Base-by-base conservation (phyloP, 2,329 filamentous ascomycete genomes). In the Penicillium sp. region DNA sequence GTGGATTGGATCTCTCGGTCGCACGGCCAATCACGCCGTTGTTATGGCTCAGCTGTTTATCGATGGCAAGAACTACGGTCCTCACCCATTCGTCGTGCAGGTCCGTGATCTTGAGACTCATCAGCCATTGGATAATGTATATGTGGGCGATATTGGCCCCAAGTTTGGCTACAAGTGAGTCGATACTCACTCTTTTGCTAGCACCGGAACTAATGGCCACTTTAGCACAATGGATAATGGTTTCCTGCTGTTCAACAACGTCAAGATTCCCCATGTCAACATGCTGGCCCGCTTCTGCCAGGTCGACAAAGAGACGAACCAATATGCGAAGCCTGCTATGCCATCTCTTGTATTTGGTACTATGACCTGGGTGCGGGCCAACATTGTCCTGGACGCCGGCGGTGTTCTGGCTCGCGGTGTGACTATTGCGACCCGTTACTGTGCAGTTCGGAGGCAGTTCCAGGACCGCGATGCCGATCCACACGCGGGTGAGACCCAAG, bases 1-100 rank as follows among this genome's bases (percentile, higher is more conserved):
- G 88, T 92, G 89, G 89, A 91, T 91, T 63, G 89, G 89, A 1
- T 89, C 87, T 12, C 79, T 92, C 4, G 89, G 89, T 49, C 81
- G 87, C 63, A 86, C 86, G 3, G 89, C 89, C 42, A 92, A 90
- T 68, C 81, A 90, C 66, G 89, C 89, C 1, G 84, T 90, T 2
- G 87, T 92, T 4, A 90, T 92, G 80, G 89, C 89, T 0, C 88
- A 91, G 72, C 79, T 92, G 29, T 82, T 86, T 58, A 81, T 91
- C 57, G 76, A 78, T 56, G 87, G 87, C 61, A 89, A 88, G 73
- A 75, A 79, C 18, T 86, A 85, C 60, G 89, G 89, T 0, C 88
- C 89, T 37, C 88, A 92, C 66, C 88, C 89, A 1, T 92, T 93
- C 66, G 81, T 92, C 10, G 87, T 90, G 6, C 89, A 88, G 59